Evolutionary conservation across 75 land plant genomes (phyloP).

Genomic region (Chamaecyparis obtusa): DNA sequence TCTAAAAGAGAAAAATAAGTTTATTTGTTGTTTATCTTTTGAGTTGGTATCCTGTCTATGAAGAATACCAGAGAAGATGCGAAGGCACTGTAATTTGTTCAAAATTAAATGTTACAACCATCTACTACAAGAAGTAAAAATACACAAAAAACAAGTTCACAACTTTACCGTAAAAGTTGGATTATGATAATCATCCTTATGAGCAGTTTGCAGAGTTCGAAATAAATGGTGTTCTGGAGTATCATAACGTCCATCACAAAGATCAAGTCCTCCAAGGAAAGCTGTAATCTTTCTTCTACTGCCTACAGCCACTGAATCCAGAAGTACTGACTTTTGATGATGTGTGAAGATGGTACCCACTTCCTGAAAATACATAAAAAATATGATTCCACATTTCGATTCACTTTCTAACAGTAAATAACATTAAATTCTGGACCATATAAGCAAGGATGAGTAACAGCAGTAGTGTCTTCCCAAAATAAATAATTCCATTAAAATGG

Average conservation of each 20-base stretch:
- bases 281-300: slow-evolving; percentile 49
- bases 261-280: slow-evolving; percentile 69
- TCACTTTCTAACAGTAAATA: not conserved
- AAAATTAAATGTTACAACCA: not conserved
- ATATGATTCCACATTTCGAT: not conserved
- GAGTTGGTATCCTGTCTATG: not conserved
- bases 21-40: not conserved
- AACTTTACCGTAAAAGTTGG: slow-evolving; percentile 54
- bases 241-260: slow-evolving; percentile 67
- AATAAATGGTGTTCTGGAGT: slow-evolving; percentile 60
- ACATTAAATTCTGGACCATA: not conserved
- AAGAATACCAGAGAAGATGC: not conserved
- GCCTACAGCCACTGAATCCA: slow-evolving; percentile 56
- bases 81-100: not conserved
- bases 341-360: slow-evolving; percentile 71
- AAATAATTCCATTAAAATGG: not conserved
- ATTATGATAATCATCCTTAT: slow-evolving; percentile 59
- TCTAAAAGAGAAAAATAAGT: not conserved
- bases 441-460: not conserved
- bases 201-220: slow-evolving; percentile 36
- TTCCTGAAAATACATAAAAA: slow-evolving; percentile 22
- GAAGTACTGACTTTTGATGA: slow-evolving; percentile 67
- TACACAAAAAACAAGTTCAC: not conserved
- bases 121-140: not conserved
- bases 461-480: not conserved